Conservation (phyloP, 2,329 filamentous ascomycete species). For the Teratosphaeria pseudoeucalypti region DNA sequence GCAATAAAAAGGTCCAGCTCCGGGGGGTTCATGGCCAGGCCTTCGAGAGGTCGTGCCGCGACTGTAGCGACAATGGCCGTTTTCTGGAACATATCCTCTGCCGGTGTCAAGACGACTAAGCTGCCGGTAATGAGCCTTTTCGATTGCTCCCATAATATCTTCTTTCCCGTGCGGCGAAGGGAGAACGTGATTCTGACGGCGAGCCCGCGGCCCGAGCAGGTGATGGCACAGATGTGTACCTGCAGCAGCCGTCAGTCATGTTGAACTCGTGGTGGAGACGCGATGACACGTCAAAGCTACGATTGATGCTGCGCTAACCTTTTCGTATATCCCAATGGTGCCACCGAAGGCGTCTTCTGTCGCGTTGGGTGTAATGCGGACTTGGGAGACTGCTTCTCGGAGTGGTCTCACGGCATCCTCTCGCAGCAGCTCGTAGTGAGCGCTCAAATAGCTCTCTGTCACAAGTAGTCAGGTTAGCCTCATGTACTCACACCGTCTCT, state of each 20-base stretch:
- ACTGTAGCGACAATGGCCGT: conserved; percentile 62
- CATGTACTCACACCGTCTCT: neutral
- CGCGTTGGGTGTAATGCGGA: conserved; percentile 49
- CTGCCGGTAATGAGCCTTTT: conserved; percentile 46
- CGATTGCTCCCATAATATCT: conserved; percentile 57
- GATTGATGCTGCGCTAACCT: conserved; percentile 39
- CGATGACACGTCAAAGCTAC: neutral
- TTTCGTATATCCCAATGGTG: conserved; percentile 54
- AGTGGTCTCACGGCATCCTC: conserved; percentile 64
- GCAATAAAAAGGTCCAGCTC: conserved; percentile 69
- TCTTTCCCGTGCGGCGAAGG: conserved; percentile 51
- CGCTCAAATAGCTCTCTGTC: conserved; percentile 52
- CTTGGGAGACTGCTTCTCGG: conserved; percentile 52
- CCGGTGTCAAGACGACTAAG: conserved; percentile 46
- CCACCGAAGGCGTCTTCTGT: conserved; percentile 40
- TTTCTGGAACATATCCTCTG: conserved; percentile 50
- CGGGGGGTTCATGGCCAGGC: conserved; percentile 55
- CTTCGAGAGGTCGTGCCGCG: conserved; percentile 53
- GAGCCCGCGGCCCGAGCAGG: conserved; percentile 52
- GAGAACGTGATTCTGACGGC: conserved; percentile 63
- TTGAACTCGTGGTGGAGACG: neutral
- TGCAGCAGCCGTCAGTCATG: conserved; percentile 26
- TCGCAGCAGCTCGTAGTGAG: conserved; percentile 65
- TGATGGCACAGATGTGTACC: conserved; percentile 57
- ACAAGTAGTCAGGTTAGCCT: conserved; percentile 1